Base-by-base conservation (phyloP, 352 stramenopile species). In the Globisporangium apiculatum region DNA sequence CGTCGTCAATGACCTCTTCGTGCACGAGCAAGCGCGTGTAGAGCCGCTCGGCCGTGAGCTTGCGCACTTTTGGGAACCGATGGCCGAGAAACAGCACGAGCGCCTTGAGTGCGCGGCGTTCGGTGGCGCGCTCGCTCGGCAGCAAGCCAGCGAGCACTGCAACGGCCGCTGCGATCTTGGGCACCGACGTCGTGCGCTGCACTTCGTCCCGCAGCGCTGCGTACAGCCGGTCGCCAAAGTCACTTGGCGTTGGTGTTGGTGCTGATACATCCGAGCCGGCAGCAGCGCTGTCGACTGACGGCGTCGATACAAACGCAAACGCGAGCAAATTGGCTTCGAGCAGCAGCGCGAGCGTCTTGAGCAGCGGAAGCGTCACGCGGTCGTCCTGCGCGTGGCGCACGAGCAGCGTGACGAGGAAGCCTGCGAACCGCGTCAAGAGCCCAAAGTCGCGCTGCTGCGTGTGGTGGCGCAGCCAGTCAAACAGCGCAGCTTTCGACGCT, bases 341-440 rank as follows among this genome's bases (percentile, higher is more conserved):
- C n/a, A 94, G 48, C 31, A 85, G 64, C 31, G 90, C 73, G 17
- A 96, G 59, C 6, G 86, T 94, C 60, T 96, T 97, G 65, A 97
- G 79, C 11, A 96, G 64, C 4, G 90, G 86, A 17, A 96, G 75
- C 8, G 87, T 87, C 15, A 97, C 76, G 35, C 89, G 86, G 51
- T 95, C 84, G 18, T 94, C 73, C 42, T 81, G 70, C 3, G 69
- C 48, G 62, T 96, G 73, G 3, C 71, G 69, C 2, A 68, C 62
- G 31, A 96, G 53, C 17, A 95, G 62, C 11, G 68, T 74, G 35
- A 96, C 72, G 6, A 83, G 78, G 61, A 74, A 81, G 66, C 79
- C 91, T 14, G 67, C 71, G 51, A 87, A 91, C n/a, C 73, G 76
- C 38, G 64, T 82, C 5, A 89, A 66, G 17, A 91, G 51, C 0